Evolutionary conservation across 169 alveolate genomes (phyloP).

Genomic region (Theileria parva): DNA sequence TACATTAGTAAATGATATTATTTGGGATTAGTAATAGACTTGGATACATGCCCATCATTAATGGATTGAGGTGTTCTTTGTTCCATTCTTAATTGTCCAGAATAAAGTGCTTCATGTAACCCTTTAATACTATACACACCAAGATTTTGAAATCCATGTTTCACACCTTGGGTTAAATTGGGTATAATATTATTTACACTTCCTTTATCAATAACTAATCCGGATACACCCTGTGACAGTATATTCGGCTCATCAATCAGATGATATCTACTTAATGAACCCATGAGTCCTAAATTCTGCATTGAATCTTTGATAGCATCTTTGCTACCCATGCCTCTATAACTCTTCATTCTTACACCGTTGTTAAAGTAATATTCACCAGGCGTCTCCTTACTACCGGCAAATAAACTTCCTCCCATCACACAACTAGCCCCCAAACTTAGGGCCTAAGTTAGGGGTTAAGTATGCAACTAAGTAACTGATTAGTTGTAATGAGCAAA

Average conservation of each 20-base stretch:
- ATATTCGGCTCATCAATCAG: slow-evolving; percentile 68
- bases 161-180: slow-evolving; percentile 77
- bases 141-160: slow-evolving; percentile 74
- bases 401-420: slow-evolving; percentile 89
- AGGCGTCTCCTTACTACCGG: slow-evolving; percentile 94
- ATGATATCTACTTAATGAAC: slow-evolving; percentile 64
- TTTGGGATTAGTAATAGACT: slow-evolving; percentile 9
- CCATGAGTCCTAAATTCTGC: slow-evolving; percentile 29
- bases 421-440: slow-evolving; percentile 91
- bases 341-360: slow-evolving; percentile 81
- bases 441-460: slow-evolving; percentile 86
- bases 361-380: slow-evolving; percentile 89
- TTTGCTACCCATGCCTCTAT: slow-evolving; percentile 89
- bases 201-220: slow-evolving; percentile 86
- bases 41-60: slow-evolving; percentile 43
- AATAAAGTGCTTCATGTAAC: slow-evolving; percentile 62
- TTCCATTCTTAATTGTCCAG: slow-evolving; percentile 70
- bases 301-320: slow-evolving; percentile 76
- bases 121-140: slow-evolving; percentile 56
- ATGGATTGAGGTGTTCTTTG: slow-evolving; percentile 48
- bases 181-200: slow-evolving; percentile 81
- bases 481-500: neutral
- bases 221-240: slow-evolving; percentile 87
- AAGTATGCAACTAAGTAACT: too few species aligned
- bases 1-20: neutral